These are phyloP conservation scores for button mushroom (Agaricus bisporus) DNA, from an alignment of 768 basidiomycete genomes.

Conservation along the genomic window DNA sequence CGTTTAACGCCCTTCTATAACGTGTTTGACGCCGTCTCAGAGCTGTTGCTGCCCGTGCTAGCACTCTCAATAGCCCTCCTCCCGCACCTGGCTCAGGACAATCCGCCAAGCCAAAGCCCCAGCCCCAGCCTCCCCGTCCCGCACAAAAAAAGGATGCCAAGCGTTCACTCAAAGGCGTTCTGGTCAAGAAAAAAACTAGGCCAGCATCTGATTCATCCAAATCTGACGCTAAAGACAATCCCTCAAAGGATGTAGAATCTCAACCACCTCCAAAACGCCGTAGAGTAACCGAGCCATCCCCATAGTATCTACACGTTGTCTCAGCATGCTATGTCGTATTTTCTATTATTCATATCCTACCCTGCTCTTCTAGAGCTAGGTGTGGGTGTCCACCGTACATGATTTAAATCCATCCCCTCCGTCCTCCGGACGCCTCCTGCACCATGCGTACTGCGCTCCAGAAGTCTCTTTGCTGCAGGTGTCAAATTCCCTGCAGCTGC, in stretches of 20 bases:
- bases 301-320: background rate
- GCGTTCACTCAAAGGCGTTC: constrained; percentile 67
- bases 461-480: constrained; percentile 74
- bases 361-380: constrained; percentile 29
- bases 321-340: background rate
- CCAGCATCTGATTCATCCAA: constrained; percentile 16
- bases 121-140: constrained; percentile 22
- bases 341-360: background rate
- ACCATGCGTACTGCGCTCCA: constrained; percentile 68
- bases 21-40: constrained; percentile 19
- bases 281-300: constrained; percentile 34
- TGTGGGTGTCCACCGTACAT: constrained; percentile 77
- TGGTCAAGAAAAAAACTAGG: constrained; percentile 74
- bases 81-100: constrained; percentile 26
- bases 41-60: constrained; percentile 64
- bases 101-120: constrained; percentile 26
- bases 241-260: constrained; percentile 14
- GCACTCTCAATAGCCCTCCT: constrained; percentile 39
- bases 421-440: constrained; percentile 56
- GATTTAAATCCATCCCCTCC: constrained; percentile 61
- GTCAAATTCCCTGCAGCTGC: constrained; percentile 74
- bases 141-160: constrained; percentile 57
- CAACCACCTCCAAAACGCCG: constrained; percentile 52
- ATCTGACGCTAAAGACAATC: background rate
- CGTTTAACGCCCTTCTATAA: background rate